Conservation (phyloP, 2,329 filamentous ascomycete genomes). For the Penicillium sclerotigenum region DNA sequence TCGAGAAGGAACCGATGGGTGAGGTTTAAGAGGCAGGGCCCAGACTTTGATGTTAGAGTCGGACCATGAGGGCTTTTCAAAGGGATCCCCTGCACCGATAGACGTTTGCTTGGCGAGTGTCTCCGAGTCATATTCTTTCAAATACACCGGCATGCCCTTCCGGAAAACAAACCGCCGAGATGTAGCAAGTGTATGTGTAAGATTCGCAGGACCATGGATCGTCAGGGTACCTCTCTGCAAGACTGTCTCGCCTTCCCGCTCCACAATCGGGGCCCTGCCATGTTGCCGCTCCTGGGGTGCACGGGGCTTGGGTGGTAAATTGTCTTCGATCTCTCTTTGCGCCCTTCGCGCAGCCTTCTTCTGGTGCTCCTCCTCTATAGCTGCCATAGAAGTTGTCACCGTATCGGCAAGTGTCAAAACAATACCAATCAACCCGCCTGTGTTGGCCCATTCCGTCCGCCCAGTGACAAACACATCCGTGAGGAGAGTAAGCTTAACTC, state of each 20-base stretch:
- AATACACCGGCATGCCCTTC: slow-evolving; percentile 70
- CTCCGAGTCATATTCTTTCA: slow-evolving; percentile 62
- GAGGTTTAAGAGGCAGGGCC: slow-evolving; percentile 62
- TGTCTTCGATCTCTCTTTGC: slow-evolving; percentile 6
- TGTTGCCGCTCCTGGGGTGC: slow-evolving; percentile 21
- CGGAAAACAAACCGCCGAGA: slow-evolving; percentile 82
- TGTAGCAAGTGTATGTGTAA: slow-evolving; percentile 77
- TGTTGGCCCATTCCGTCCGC: slow-evolving; percentile 67
- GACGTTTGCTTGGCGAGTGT: slow-evolving; percentile 24
- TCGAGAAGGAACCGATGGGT: slow-evolving; percentile 16
- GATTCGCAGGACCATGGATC: slow-evolving; percentile 77
- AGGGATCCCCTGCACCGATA: slow-evolving; percentile 21
- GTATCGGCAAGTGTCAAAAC: slow-evolving; percentile 78
- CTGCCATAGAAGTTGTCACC: slow-evolving; percentile 43
- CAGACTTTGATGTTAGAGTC: slow-evolving; percentile 80
- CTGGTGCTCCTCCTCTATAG: slow-evolving; percentile 45
- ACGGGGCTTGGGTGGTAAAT: not conserved
- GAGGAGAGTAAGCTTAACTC: slow-evolving; percentile 61
- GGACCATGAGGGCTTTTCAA: slow-evolving; percentile 62
- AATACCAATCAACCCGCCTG: slow-evolving; percentile 80
- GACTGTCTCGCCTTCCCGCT: slow-evolving; percentile 17
- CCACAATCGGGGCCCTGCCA: slow-evolving; percentile 29
- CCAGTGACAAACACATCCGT: slow-evolving; percentile 82
- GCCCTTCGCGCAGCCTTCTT: slow-evolving; percentile 32
- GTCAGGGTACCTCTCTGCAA: slow-evolving; percentile 47